phyloP scores from a whole-genome alignment of 345 rosid species.

The Brassica incana region DNA sequence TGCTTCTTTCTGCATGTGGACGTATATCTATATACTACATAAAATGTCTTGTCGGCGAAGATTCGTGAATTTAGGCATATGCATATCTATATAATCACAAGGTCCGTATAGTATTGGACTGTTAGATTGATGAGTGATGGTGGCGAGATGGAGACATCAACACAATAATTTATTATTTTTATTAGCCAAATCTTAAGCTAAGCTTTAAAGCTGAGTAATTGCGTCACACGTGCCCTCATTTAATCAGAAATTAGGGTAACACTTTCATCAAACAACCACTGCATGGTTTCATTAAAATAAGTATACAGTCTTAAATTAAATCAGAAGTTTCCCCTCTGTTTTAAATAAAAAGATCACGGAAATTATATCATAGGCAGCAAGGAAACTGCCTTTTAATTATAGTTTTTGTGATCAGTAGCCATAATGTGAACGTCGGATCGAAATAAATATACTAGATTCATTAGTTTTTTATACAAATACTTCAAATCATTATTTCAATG shows the following conservation, averaged over 20 bases:
- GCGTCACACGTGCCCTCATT: constrained; percentile 41
- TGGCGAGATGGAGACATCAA: constrained; percentile 38
- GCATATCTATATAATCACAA: neutral
- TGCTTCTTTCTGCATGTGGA: constrained; percentile 16
- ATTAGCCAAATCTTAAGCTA: constrained; percentile 20
- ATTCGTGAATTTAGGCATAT: constrained; percentile 8
- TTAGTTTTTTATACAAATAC: neutral
- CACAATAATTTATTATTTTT: neutral
- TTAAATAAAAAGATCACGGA: neutral
- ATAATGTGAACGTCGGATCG: neutral
- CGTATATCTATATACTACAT: constrained; percentile 16
- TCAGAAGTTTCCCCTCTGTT: neutral
- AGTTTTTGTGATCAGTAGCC: neutral
- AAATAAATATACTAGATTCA: neutral
- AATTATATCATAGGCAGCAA: neutral
- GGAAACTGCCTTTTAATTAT: neutral
- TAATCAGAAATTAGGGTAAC: constrained; percentile 28
- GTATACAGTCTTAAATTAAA: neutral
- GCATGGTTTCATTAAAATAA: constrained; percentile 2
- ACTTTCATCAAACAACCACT: constrained; percentile 28
- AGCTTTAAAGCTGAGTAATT: constrained; percentile 29
- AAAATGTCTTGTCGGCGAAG: constrained; percentile 31
- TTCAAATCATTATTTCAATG: neutral
- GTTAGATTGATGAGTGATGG: constrained; percentile 36
- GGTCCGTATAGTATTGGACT: neutral